Evolutionary conservation across 371 early-diverging fungal species (phyloP).

Genomic region (Sporodiniella umbellata): DNA sequence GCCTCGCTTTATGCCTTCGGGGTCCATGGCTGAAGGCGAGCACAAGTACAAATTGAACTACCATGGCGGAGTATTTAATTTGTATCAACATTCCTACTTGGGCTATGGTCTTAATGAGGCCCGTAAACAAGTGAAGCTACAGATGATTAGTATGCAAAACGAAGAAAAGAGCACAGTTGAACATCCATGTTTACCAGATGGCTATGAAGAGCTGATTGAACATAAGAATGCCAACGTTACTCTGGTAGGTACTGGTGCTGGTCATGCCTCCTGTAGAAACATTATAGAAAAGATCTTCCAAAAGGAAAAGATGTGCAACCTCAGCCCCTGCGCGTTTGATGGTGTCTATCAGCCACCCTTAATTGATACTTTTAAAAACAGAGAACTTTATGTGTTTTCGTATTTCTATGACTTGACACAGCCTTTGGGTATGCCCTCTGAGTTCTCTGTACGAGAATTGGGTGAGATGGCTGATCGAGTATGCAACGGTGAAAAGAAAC

Average conservation of each 20-base stretch:
- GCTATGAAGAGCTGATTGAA: conserved; percentile 26
- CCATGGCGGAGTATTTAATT: conserved; percentile 62
- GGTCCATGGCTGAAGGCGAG: conserved; percentile 56
- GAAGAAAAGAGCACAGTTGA: background rate
- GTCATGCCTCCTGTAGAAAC: conserved; percentile 50
- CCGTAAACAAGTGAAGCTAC: conserved; percentile 41
- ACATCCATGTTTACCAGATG: conserved; percentile 38
- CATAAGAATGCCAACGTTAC: conserved; percentile 13
- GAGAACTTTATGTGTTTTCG: conserved; percentile 91
- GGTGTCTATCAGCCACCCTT: conserved; percentile 91
- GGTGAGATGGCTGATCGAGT: conserved; percentile 64
- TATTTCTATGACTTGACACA: conserved; percentile 90
- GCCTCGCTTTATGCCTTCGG: conserved; percentile 52
- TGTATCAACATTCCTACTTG: conserved; percentile 94
- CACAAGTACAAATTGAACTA: conserved; percentile 70
- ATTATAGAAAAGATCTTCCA: conserved; percentile 57
- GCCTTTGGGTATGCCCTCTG: conserved; percentile 64
- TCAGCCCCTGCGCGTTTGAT: conserved; percentile 81
- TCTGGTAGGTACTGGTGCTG: conserved; percentile 54
- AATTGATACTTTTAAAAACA: conserved; percentile 58
- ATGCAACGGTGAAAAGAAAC: conserved; percentile 50
- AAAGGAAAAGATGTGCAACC: conserved; percentile 55
- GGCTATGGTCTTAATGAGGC: conserved; percentile 90
- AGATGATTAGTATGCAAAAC: conserved; percentile 3
- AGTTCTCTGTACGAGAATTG: conserved; percentile 64